phyloP scores from a whole-genome alignment of 1,284 basidiomycete species.

The Ceratorhiza oryzae-sativae region DNA sequence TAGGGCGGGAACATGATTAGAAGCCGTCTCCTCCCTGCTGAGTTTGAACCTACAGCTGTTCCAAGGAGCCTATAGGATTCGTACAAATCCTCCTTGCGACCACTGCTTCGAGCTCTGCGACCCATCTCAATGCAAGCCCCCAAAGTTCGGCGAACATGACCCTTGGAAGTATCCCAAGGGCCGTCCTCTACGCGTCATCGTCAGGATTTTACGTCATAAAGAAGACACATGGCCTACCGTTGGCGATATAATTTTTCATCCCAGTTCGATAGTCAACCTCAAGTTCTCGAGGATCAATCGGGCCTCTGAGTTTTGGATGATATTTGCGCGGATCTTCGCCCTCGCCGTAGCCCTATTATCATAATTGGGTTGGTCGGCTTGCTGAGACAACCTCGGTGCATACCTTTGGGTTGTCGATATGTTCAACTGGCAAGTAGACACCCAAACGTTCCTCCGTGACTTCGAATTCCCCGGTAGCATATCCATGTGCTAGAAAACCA shows the following conservation, averaged over 20 bases:
- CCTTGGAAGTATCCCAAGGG: constrained; percentile 87
- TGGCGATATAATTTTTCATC: constrained; percentile 97
- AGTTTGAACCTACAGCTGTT: constrained; percentile 59
- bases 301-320: constrained; percentile 73
- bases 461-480: constrained; percentile 87
- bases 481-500: constrained; percentile 87
- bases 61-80: constrained; percentile 84
- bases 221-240: constrained; percentile 57
- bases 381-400: constrained; percentile 39
- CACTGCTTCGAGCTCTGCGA: constrained; percentile 63
- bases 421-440: constrained; percentile 87
- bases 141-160: constrained; percentile 79
- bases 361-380: constrained; percentile 23
- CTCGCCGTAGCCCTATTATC: constrained; percentile 72
- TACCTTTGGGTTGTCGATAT: constrained; percentile 83
- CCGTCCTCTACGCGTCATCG: constrained; percentile 62
- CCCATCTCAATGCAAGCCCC: constrained; percentile 73
- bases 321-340: constrained; percentile 83
- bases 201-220: constrained; percentile 3
- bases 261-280: constrained; percentile 87
- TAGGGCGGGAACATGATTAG: not conserved
- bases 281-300: constrained; percentile 79
- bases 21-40: not conserved
- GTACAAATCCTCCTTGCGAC: constrained; percentile 76
- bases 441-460: constrained; percentile 88